These are phyloP conservation scores for Avena atlantica DNA, from an alignment of 176 grass and related monocot species.

Conservation along the genomic window DNA sequence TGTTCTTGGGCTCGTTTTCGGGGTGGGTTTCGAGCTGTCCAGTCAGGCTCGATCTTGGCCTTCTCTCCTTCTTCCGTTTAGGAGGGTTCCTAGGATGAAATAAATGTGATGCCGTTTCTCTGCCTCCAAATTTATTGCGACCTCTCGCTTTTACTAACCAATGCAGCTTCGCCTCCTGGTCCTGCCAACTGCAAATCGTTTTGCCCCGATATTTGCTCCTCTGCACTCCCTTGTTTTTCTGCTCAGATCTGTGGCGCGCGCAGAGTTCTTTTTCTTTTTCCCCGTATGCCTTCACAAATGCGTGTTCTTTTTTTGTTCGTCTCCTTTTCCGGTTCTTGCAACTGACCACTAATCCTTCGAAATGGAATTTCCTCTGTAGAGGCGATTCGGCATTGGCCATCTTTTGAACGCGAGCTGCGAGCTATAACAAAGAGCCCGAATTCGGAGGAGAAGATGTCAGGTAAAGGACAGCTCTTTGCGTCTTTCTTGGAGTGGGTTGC, in stretches of 20 bases:
- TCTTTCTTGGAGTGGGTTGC: background rate
- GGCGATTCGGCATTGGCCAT: conserved; percentile 15
- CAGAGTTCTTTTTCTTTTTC: conserved; percentile 26
- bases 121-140: conserved; percentile 52
- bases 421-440: conserved; percentile 18
- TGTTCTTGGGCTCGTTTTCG: background rate
- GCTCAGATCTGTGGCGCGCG: conserved; percentile 51
- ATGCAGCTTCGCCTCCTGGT: conserved; percentile 57
- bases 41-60: conserved; percentile 36
- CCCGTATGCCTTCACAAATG: conserved; percentile 28
- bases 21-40: conserved; percentile 32
- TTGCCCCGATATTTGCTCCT: conserved; percentile 41
- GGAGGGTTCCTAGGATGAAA: conserved; percentile 32
- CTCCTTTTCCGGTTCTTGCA: background rate
- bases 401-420: conserved; percentile 27
- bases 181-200: conserved; percentile 43
- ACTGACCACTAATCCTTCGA: background rate
- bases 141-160: conserved; percentile 38
- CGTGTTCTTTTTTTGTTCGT: background rate
- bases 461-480: conserved; percentile 18
- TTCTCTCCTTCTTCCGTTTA: background rate
- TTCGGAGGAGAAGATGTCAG: conserved; percentile 48
- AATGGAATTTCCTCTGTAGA: background rate
- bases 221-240: conserved; percentile 28
- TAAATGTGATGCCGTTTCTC: conserved; percentile 59